Percentiles rank a stretch among this genome's conserved stretches.
Conservation (phyloP, 768 basidiomycete species). For the Cyclocybe cylindracea region DNA sequence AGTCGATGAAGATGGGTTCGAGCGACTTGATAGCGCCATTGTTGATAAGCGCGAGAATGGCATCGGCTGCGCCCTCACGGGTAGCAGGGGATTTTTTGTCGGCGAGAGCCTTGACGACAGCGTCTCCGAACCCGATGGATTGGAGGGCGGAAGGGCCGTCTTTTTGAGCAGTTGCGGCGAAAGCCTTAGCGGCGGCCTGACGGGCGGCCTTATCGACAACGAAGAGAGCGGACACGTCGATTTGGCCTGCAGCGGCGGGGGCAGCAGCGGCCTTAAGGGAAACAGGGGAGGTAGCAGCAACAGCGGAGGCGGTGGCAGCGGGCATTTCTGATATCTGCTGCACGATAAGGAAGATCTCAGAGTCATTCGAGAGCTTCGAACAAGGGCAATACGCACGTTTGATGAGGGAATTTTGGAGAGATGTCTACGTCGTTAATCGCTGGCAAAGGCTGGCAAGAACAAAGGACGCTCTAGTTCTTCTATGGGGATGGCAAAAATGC, state of each 20-base stretch:
- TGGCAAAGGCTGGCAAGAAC: slow-evolving; percentile 57
- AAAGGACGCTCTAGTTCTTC: slow-evolving; percentile 64
- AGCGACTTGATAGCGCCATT: slow-evolving; percentile 78
- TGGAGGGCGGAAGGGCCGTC: slow-evolving; percentile 79
- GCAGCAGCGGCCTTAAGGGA: slow-evolving; percentile 65
- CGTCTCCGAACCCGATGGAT: slow-evolving; percentile 68
- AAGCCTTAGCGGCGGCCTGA: slow-evolving; percentile 63
- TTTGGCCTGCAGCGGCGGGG: slow-evolving; percentile 55
- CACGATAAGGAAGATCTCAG: slow-evolving; percentile 6
- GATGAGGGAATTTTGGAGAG: slow-evolving; percentile 31
- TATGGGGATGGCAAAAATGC: slow-evolving; percentile 40
- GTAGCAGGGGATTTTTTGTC: slow-evolving; percentile 95
- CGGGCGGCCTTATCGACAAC: slow-evolving; percentile 84
- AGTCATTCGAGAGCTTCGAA: not conserved
- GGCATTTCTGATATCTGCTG: slow-evolving; percentile 72
- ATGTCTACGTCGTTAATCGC: slow-evolving; percentile 44
- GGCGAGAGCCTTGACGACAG: slow-evolving; percentile 79
- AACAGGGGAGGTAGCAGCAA: slow-evolving; percentile 61
- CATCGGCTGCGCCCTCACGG: slow-evolving; percentile 84
- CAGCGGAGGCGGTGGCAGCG: slow-evolving; percentile 68
- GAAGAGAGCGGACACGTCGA: slow-evolving; percentile 79
- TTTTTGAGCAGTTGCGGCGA: slow-evolving; percentile 80
- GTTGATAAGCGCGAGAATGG: slow-evolving; percentile 65
- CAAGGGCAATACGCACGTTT: slow-evolving; percentile 37
- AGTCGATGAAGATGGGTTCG: slow-evolving; percentile 86